A percentile compares a stretch with the other conserved stretches of the same genome.
These are phyloP conservation scores for Ascochyta fabae DNA, from an alignment of 2,329 filamentous ascomycete genomes.

Conservation along the genomic window DNA sequence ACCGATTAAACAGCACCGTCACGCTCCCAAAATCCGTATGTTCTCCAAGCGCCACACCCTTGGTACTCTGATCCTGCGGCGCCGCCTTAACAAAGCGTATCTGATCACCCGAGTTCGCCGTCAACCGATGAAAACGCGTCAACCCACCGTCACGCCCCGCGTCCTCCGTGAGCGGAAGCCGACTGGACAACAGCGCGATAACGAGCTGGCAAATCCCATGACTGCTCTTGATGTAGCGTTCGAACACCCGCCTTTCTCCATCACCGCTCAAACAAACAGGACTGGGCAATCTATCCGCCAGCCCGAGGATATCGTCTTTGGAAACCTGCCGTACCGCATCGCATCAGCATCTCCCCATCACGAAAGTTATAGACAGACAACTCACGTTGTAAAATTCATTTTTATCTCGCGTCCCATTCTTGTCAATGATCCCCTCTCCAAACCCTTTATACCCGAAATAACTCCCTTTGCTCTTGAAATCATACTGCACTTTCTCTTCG, in stretches of 20 bases:
- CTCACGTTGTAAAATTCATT: slow-evolving; percentile 64
- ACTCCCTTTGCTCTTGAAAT: slow-evolving; percentile 57
- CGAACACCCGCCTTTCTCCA: slow-evolving; percentile 32
- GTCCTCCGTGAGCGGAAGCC: slow-evolving; percentile 47
- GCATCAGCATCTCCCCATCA: neutral
- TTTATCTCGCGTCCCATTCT: slow-evolving; percentile 56
- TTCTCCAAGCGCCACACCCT: slow-evolving; percentile 54
- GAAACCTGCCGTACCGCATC: slow-evolving; percentile 45
- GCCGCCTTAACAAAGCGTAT: slow-evolving; percentile 61
- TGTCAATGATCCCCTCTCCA: slow-evolving; percentile 57
- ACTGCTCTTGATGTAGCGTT: slow-evolving; percentile 54
- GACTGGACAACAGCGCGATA: slow-evolving; percentile 53
- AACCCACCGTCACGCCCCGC: slow-evolving; percentile 47
- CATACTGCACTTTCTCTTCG: slow-evolving; percentile 62
- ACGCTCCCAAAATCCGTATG: slow-evolving; percentile 65
- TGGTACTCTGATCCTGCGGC: slow-evolving; percentile 43
- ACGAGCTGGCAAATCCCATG: slow-evolving; percentile 57
- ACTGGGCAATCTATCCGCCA: slow-evolving; percentile 24
- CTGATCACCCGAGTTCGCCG: slow-evolving; percentile 57
- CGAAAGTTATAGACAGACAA: neutral
- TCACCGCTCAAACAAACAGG: neutral
- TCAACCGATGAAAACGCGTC: slow-evolving; percentile 54
- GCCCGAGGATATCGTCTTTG: slow-evolving; percentile 59
- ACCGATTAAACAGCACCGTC: slow-evolving; percentile 63
- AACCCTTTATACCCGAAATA: slow-evolving; percentile 61